Evolutionary conservation across 1,284 basidiomycete species (phyloP).

Genomic region (Inonotus obliquus): DNA sequence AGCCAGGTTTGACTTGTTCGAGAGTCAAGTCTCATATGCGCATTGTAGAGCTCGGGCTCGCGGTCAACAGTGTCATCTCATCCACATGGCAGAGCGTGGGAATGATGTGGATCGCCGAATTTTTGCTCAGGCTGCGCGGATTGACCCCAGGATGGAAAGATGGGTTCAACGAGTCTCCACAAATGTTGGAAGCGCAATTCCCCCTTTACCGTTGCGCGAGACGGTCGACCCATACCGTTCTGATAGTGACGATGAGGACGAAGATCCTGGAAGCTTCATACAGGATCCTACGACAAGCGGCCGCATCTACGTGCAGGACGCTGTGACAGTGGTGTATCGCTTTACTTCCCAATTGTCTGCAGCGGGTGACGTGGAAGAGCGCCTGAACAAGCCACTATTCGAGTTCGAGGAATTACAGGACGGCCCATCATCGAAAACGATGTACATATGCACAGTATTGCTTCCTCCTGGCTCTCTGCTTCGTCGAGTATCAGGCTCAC

Average conservation of each 20-base stretch:
- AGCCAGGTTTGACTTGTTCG: conserved; percentile 54
- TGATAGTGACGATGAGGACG: conserved; percentile 42
- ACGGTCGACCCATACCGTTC: conserved; percentile 39
- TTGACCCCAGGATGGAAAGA: conserved; percentile 29
- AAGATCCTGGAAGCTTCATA: conserved; percentile 32
- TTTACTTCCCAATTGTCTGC: conserved; percentile 31
- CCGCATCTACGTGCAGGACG: conserved; percentile 50
- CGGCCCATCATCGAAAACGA: conserved; percentile 17
- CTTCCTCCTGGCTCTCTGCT: conserved; percentile 41
- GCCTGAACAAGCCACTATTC: conserved; percentile 34
- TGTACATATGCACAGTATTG: conserved; percentile 45
- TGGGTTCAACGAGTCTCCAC: conserved; percentile 46
- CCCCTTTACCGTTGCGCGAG: conserved; percentile 40
- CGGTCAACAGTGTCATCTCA: conserved; percentile 44
- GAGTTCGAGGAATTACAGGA: conserved; percentile 32
- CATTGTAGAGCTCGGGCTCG: conserved; percentile 43
- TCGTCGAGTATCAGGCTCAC: conserved; percentile 39
- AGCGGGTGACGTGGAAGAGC: conserved; percentile 18
- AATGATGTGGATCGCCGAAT: conserved; percentile 51
- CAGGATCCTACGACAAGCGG: conserved; percentile 55
- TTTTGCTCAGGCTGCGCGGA: conserved; percentile 30
- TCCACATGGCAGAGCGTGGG: conserved; percentile 59
- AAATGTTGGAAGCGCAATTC: conserved; percentile 38
- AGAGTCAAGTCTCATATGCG: conserved; percentile 55
- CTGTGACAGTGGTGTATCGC: conserved; percentile 49